Conservation (phyloP, 2,329 filamentous ascomycete species). For the Nemania sp. region DNA sequence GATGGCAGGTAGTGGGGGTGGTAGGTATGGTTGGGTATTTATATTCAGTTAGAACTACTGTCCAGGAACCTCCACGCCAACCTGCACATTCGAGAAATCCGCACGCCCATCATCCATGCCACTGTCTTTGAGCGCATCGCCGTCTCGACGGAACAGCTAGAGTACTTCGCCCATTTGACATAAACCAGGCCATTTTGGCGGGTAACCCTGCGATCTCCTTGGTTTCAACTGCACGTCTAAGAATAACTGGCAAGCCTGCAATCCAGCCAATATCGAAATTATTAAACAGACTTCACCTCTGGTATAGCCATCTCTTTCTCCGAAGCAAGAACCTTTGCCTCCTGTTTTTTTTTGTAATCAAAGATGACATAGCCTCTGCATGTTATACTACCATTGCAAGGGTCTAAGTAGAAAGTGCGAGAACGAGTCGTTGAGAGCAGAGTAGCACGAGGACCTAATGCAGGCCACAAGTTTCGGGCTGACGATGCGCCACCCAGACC, state of each 20-base stretch:
- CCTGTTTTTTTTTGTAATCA: not conserved
- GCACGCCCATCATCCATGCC: not conserved
- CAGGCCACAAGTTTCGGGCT: not conserved
- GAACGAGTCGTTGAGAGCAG: not conserved
- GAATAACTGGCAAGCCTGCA: not conserved
- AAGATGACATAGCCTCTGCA: not conserved
- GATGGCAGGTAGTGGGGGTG: too few species aligned
- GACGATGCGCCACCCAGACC: not conserved
- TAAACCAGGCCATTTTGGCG: not conserved
- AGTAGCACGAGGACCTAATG: not conserved
- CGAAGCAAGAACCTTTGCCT: constrained; percentile 3
- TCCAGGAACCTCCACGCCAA: not conserved
- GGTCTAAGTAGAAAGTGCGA: not conserved
- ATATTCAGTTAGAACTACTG: constrained; percentile 9
- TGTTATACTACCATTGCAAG: not conserved
- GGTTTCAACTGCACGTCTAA: not conserved
- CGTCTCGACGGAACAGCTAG: not conserved
- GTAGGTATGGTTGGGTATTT: not conserved
- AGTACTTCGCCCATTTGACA: not conserved
- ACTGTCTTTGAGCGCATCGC: too few species aligned
- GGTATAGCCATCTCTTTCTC: not conserved
- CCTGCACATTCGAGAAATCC: not conserved
- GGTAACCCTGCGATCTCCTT: not conserved
- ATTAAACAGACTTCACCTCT: not conserved
- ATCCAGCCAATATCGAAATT: not conserved